Conservation (phyloP, 768 basidiomycete species). For the Sarcomyxa edulis region DNA sequence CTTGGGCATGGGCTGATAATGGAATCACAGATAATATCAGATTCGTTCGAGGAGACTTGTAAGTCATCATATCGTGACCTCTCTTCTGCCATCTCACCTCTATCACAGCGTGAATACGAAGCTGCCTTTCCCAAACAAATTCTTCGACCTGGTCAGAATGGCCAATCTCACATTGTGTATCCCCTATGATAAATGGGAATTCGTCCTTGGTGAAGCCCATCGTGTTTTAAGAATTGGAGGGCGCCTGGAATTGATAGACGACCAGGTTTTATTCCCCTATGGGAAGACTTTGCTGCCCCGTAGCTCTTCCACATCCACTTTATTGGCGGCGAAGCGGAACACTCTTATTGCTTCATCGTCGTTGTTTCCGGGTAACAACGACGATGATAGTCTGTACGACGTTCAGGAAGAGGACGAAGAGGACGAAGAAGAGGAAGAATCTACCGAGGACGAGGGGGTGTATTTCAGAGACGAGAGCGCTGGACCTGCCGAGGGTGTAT, state of each 20-base stretch:
- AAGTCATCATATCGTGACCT: constrained; percentile 14
- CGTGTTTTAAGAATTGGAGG: constrained; percentile 40
- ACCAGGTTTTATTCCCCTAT: constrained; percentile 36
- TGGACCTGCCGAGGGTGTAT: constrained; percentile 2
- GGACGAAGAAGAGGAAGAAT: constrained; percentile 5
- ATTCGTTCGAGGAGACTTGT: constrained; percentile 41
- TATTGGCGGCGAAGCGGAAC: not conserved
- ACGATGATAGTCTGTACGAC: constrained; percentile 2
- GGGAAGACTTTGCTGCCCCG: constrained; percentile 7
- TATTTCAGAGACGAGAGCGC: not conserved
- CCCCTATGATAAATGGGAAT: constrained; percentile 35
- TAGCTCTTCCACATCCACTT: not conserved
- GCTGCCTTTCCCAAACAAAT: constrained; percentile 37
- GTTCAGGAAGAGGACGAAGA: constrained; percentile 1
- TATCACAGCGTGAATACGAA: constrained; percentile 27
- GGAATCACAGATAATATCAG: constrained; percentile 18
- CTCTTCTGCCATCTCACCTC: constrained; percentile 1
- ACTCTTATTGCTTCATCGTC: constrained; percentile 5
- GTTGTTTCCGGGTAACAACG: constrained; percentile 1
- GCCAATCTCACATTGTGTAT: constrained; percentile 37
- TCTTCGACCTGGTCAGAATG: constrained; percentile 46
- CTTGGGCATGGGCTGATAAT: constrained; percentile 3
- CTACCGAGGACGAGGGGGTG: constrained; percentile 1
- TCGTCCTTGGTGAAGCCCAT: constrained; percentile 33
- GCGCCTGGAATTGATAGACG: constrained; percentile 43